These are phyloP conservation scores for Gossypium longicalyx DNA, from an alignment of 345 rosid genomes.

Conservation along the genomic window DNA sequence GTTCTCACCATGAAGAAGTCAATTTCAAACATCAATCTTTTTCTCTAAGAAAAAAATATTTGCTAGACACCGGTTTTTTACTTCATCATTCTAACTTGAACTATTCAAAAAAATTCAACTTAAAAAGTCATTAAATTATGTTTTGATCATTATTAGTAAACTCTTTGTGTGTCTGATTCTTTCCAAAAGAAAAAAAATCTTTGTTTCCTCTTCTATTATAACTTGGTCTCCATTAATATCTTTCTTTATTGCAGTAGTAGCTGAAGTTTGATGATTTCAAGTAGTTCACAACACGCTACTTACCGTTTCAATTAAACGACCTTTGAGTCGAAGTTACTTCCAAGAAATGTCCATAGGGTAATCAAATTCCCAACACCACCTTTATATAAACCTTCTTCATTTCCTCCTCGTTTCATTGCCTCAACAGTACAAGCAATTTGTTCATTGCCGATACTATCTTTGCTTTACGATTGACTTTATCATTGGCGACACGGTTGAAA, in stretches of 20 bases:
- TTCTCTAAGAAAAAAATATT: background rate
- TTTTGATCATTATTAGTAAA: no score
- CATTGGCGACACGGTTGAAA: no score
- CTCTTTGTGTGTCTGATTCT: no score
- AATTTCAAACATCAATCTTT: background rate
- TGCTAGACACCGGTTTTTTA: background rate
- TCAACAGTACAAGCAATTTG: background rate
- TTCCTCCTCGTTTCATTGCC: background rate
- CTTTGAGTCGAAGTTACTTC: conserved; percentile 3
- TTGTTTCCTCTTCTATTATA: background rate
- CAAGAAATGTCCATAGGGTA: conserved; percentile 4
- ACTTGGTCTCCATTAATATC: background rate
- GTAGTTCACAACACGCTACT: conserved; percentile 3
- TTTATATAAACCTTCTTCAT: background rate
- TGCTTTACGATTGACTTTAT: no score
- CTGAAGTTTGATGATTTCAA: conserved; percentile 12
- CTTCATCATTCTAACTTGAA: no score
- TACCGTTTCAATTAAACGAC: background rate
- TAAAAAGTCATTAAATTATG: no score
- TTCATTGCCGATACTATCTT: background rate
- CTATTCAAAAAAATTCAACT: no score
- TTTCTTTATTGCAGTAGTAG: background rate
- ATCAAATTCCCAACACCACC: background rate
- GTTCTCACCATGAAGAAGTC: background rate
- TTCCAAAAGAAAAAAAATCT: no score